Base-by-base conservation (phyloP, 129 eudicot genomes). In the Logfia minima region DNA sequence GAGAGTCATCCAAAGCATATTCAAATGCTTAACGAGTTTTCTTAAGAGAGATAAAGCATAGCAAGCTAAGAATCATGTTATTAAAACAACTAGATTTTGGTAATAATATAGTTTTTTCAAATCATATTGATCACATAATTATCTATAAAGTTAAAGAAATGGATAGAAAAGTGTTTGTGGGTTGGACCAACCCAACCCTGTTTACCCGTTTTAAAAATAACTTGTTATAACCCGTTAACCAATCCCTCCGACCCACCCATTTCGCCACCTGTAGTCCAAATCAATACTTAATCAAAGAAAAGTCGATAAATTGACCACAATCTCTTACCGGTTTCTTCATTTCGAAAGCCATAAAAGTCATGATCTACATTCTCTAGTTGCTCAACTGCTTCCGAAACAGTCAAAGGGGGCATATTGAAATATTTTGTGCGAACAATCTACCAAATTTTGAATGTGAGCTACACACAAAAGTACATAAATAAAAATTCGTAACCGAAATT, bases 321-420 rank as follows among this genome's bases (percentile, higher is more conserved):
- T 34, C 6, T 39, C 72, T 39, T 83, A 91, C 98, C 98, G 21
- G 97, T 91, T 83, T 93, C 96, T 81, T 93, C 98, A 82, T 93
- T 91, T 9, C 96, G 85, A 74, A 93, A 93, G 69, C 91, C 97
- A 74, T 91, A 93, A 76, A 93, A 93, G 84, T 93, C 97, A 66
- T 93, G 98, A 79, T 87, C 96, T 18, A 93, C 89, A 78, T 87
- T 88, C 79, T 93, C 98, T 60, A 93, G 89, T 88, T 93, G 98
- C 83, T 85, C 92, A 26, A 93, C 85, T 61, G 98, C 98, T 81
- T 93, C 98, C 0, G 65, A 39, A 8, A 93, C 88, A 1, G 97
- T 89, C 82, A 93, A 74, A 21, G 98, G 97, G 1, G 97, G 96
- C 96, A 93, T 93, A 9, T 93, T 97, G 55, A 93, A 93, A 79